Evolutionary conservation across 345 rosid species (phyloP), one percentile per base, ranked within the genome.

Genomic region (Laguncularia racemosa): DNA sequence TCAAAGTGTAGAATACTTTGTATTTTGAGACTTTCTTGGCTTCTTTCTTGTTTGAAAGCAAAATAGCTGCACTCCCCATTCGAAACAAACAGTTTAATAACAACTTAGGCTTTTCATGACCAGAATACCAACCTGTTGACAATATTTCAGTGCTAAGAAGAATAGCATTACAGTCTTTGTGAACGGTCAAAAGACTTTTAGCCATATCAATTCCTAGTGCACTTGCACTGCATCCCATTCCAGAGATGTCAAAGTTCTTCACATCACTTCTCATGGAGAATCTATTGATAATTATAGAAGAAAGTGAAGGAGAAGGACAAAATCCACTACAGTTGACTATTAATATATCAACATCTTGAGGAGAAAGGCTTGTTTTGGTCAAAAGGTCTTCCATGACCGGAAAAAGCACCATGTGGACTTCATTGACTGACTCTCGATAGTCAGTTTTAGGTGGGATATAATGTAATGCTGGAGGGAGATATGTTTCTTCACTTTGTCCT

Each of bases 181-280:
- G 75, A 21, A 62, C 61, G 46, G 62, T 67, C 19, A 82, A 66
- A 47, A 82, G 77, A 46, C 46, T 73, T 20, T 63, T 60, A 15
- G 81, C 88, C 61, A 82, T 33, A 44, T 82, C 84, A 40, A 82
- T 58, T 46, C 50, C 69, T 2, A 77, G 55, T 7, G 69, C 71
- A 3, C 83, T 65, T n/a, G 81, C 88, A 46, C 83, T 75, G 67
- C 88, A 82, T 1, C 88, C 88, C 88, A 82, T 82, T 14, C 88
- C 88, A 40, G 88, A 77, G 43, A 82, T 76, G 56, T 67, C 79
- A 48, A 47, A 82, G 71, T 71, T 82, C 58, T 75, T 77, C 5
- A 73, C 54, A 14, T 79, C 81, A 13, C 50, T 55, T 51, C 68
- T 77, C 77, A 82, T 66, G 59, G 68, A 54, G 73, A 19, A 82